phyloP scores from a whole-genome alignment of 805 yeast species.

The Starmerella geochares region DNA sequence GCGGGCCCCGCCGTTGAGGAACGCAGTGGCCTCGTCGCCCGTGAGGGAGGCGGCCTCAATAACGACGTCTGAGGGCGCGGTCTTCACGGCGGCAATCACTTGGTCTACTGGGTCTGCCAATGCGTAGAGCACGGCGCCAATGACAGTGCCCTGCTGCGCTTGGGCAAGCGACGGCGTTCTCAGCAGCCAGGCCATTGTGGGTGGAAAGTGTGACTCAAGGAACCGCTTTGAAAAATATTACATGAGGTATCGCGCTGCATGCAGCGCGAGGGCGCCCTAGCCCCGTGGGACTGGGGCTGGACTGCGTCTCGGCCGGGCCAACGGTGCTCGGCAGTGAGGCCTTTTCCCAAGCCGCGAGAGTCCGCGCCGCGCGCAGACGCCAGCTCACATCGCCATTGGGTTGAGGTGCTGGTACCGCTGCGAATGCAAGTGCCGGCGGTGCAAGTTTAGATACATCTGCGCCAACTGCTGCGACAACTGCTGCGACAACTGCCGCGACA shows the following conservation, averaged over 20 bases:
- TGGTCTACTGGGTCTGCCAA: slow-evolving; percentile 4
- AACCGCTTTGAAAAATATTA: slow-evolving; percentile 1
- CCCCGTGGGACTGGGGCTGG: neutral
- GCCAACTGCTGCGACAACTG: too few species aligned
- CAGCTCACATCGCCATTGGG: too few species aligned
- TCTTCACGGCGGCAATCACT: slow-evolving; percentile 5
- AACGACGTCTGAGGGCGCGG: slow-evolving; percentile 7
- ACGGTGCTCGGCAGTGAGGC: too few species aligned
- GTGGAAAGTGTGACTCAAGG: neutral
- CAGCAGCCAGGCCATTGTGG: slow-evolving; percentile 19
- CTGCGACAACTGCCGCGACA: too few species aligned
- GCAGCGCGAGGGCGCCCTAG: neutral
- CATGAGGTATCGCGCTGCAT: neutral
- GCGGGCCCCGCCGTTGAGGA: slow-evolving; percentile 54
- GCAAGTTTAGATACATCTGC: too few species aligned
- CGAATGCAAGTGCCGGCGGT: too few species aligned
- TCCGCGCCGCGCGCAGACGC: too few species aligned
- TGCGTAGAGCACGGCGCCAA: slow-evolving; percentile 15
- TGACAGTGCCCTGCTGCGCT: slow-evolving; percentile 10
- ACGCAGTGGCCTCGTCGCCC: slow-evolving; percentile 38
- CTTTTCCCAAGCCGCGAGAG: too few species aligned
- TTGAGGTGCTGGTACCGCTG: too few species aligned
- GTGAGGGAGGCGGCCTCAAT: neutral
- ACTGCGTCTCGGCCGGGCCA: neutral
- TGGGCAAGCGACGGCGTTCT: neutral